Evolutionary conservation across 2,329 filamentous ascomycete genomes (phyloP), one percentile per base, ranked within the genome.

Genomic region (Tolypocladium endophyticum): DNA sequence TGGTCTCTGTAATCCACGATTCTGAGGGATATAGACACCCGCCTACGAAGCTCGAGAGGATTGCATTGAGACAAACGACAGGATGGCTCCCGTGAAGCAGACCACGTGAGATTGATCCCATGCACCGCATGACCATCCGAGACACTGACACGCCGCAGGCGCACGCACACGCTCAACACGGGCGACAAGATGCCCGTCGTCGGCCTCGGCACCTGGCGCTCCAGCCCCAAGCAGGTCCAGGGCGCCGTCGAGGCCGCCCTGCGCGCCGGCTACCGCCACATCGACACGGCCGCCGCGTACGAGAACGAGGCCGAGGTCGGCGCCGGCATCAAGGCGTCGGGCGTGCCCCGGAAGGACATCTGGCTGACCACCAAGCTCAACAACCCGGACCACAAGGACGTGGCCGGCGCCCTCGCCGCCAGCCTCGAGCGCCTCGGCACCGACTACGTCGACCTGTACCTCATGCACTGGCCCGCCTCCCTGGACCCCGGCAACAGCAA

Each of bases 361-460:
- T 90, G 84, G 81, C 73, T 89, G 60, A 93, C 90, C 58, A 91
- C 89, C 67, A 95, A 94, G 81, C 83, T 93, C 58, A 84, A 90
- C 79, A 92, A 92, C 80, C 81, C 87, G 57, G 88, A 86, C 82
- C 88, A 92, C 76, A 85, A 88, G 75, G 80, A 83, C 62, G 87
- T 87, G 35, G 74, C 79, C 45, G 82, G 87, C 69, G 87, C 81
- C 30, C 77, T 89, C 59, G 78, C 82, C 61, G 74, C 76, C 58
- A 86, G 83, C 14, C 76, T 89, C 60, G 78, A 82, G 70, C 81
- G 80, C 65, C 77, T 89, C 23, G 82, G 82, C 53, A 78, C 79
- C 23, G 82, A 86, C 65, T 89, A 89, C 66, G 78, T 90, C 61
- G 87, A 89, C 70, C 75, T 89, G 56, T 88, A 87, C 71, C 79